Evolutionary conservation across 2,329 filamentous ascomycete species (phyloP).

Genomic region (Cercospora brassicicola): DNA sequence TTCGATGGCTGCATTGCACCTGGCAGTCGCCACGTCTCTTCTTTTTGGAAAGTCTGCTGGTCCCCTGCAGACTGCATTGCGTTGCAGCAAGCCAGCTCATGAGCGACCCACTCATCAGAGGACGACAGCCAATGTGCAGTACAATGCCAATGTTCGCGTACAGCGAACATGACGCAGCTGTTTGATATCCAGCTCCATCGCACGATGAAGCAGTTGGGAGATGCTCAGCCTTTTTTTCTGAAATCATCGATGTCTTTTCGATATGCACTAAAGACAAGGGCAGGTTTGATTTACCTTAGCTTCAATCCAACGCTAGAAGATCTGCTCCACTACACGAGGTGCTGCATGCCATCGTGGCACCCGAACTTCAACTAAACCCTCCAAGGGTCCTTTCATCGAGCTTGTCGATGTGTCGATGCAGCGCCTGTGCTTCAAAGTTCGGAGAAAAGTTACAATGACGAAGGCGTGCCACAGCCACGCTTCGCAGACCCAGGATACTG

Average conservation of each 20-base stretch:
- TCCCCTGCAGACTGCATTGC: conserved; percentile 2
- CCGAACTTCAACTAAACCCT: not conserved
- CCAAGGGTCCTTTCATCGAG: not conserved
- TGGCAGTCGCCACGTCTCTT: not conserved
- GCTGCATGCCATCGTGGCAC: not conserved
- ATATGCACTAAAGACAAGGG: not conserved
- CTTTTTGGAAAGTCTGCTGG: not conserved
- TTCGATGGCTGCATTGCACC: not conserved
- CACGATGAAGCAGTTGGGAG: not conserved
- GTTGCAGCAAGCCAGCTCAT: not conserved
- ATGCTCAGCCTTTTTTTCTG: not conserved
- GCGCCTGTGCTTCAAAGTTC: not conserved
- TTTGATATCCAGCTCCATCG: not conserved
- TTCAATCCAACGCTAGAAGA: not conserved
- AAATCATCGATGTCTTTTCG: not conserved
- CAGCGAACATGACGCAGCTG: not conserved
- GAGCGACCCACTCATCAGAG: not conserved
- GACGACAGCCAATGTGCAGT: not conserved
- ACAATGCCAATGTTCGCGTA: not conserved
- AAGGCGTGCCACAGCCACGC: not conserved
- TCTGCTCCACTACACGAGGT: not conserved
- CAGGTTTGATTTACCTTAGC: not conserved
- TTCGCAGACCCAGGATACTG: not conserved
- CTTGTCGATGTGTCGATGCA: not conserved
- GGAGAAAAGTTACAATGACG: not conserved